Base-by-base conservation (phyloP, 2,329 filamentous ascomycete genomes). In the Epichloe sylvatica region DNA sequence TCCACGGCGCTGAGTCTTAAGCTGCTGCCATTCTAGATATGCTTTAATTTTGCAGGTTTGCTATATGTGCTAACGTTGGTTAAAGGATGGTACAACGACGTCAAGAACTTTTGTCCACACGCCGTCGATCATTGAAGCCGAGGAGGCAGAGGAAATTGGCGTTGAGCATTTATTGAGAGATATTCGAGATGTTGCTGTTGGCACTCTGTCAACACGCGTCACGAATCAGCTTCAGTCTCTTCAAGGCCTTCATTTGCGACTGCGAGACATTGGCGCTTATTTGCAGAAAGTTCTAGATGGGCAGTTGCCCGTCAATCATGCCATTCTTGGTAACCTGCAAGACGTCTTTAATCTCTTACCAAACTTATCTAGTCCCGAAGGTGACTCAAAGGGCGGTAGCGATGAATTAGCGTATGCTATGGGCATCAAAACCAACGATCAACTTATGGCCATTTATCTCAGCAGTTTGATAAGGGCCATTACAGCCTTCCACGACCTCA, bases 351-450 rank as follows among this genome's bases (percentile, higher is more conserved):
- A 98, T 70, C 82, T 98, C 41, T 81, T 98, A 23, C 92, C 92
- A 45, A 98, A 98, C 69, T 78, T 98, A 47, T 90, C 87, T 9
- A 94, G 89, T 37, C 87, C 91, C 33, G 80, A 86, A 50, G 74
- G 76, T 41, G 81, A 82, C 40, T 76, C 73, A 54, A 77, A 83
- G 60, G 63, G 70, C 34, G 70, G 83, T 59, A 88, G 89, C 60
- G 83, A 84, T 62, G 92, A 97, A 67, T 76, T 98, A 49, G 84
- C 89, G n/a, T 80, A 92, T 54, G 90, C 92, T 36, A 95, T 98
- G 89, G 94, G 88, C 70, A 81, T 95, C 72, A 98, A 98, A 80
- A 97, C 91, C 52, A 98, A 98, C 64, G 92, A 98, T 67, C 92
- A 98, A 72, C 79, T 98, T 56, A 96, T 98, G 86, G 82, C 90